These are phyloP conservation scores for Bruguiera sexangula DNA, from an alignment of 345 rosid genomes.

Conservation along the genomic window DNA sequence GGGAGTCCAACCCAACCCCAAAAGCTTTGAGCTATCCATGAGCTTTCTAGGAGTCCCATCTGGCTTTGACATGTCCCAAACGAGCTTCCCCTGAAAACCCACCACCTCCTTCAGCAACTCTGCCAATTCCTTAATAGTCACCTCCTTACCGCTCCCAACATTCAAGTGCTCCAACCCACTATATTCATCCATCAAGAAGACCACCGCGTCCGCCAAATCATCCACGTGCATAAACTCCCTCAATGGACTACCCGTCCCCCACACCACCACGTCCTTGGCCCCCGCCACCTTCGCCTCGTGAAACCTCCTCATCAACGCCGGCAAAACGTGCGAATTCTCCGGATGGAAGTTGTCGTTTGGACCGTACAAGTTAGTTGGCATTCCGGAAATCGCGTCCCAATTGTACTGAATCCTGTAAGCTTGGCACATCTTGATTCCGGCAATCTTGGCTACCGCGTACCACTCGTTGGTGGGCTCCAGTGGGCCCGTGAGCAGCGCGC, in stretches of 20 bases:
- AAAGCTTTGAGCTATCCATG: conserved; percentile 86
- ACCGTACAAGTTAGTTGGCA: conserved; percentile 95
- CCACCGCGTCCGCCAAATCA: conserved; percentile 87
- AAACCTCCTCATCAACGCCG: conserved; percentile 86
- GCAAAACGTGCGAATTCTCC: conserved; percentile 86
- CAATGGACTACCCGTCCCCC: conserved; percentile 96
- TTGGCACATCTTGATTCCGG: conserved; percentile 95
- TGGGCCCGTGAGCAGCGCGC: conserved; percentile 73
- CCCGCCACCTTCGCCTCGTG: conserved; percentile 69
- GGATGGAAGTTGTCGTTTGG: conserved; percentile 88
- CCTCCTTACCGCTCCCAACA: conserved; percentile 92
- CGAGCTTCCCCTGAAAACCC: conserved; percentile 74
- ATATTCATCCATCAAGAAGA: conserved; percentile 63
- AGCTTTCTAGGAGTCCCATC: conserved; percentile 97
- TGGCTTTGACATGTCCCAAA: conserved; percentile 79
- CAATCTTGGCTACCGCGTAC: conserved; percentile 89
- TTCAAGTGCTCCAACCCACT: conserved; percentile 79
- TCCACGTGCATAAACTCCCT: conserved; percentile 96
- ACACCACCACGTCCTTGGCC: conserved; percentile 82
- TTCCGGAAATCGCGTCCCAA: conserved; percentile 82
- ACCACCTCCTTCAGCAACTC: conserved; percentile 91
- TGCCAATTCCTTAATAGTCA: conserved; percentile 82
- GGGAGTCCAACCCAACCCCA: conserved; percentile 74
- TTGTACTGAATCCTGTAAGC: conserved; percentile 74
- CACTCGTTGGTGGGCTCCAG: conserved; percentile 95